Evolutionary conservation across 2,329 filamentous ascomycete genomes (phyloP).

Genomic region (Didymella keratinophila): DNA sequence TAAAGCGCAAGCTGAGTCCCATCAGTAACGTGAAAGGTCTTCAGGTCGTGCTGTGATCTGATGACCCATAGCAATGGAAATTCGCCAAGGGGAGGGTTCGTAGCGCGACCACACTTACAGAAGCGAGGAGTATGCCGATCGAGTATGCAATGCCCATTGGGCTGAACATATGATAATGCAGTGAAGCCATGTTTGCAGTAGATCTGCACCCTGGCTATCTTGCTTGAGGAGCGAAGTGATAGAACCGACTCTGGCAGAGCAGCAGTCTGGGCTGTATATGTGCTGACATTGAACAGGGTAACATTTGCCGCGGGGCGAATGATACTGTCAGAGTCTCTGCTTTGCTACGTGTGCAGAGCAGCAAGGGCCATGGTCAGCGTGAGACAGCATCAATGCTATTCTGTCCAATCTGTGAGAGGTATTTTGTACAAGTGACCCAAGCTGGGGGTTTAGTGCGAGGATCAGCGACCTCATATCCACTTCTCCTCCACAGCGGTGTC

Average conservation of each 20-base stretch:
- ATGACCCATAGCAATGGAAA: background rate
- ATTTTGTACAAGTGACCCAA: background rate
- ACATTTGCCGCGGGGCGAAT: background rate
- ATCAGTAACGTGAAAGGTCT: conserved; percentile 8
- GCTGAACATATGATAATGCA: conserved; percentile 23
- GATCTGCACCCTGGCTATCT: background rate
- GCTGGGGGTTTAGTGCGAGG: background rate
- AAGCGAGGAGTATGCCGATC: conserved; percentile 17
- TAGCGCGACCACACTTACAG: conserved; percentile 17
- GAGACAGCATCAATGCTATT: background rate
- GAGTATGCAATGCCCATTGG: conserved; percentile 22
- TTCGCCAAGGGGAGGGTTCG: background rate
- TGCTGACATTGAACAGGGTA: background rate
- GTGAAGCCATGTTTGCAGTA: conserved; percentile 2
- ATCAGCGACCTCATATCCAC: conserved; percentile 11
- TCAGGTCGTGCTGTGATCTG: background rate
- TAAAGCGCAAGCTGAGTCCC: conserved; percentile 24
- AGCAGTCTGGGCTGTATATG: background rate
- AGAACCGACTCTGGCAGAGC: background rate
- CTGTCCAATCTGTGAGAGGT: conserved; percentile 1
- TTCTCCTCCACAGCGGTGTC: background rate
- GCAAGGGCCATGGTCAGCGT: background rate
- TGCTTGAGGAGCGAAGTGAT: background rate
- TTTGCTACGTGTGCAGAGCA: background rate
- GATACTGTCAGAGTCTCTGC: background rate